Percentiles rank a stretch among this genome's conserved stretches.
phyloP scores from a whole-genome alignment of 2,329 filamentous ascomycete species.

The Diaporthe nobilis region DNA sequence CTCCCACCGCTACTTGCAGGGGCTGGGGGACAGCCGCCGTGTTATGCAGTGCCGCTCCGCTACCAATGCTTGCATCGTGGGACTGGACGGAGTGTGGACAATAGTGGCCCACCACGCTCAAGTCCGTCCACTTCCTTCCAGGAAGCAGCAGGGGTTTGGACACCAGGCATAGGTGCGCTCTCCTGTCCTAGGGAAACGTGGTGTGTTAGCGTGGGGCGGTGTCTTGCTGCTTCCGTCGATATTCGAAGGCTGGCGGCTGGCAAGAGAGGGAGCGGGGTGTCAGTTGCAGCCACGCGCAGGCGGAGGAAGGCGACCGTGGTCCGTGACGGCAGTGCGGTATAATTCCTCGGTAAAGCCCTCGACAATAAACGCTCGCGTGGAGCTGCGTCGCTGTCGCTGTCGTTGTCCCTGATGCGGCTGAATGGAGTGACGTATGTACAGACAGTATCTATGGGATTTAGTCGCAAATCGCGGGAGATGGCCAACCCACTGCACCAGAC shows the following conservation, averaged over 20 bases:
- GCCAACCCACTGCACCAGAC: slow-evolving; percentile 15
- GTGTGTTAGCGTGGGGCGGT: not conserved
- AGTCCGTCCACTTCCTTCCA: slow-evolving; percentile 1
- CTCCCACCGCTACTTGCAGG: slow-evolving; percentile 29
- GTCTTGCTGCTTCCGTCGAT: slow-evolving; percentile 12
- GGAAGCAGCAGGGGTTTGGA: not conserved
- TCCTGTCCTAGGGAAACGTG: not conserved
- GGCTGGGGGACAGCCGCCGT: slow-evolving; percentile 4
- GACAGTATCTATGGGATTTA: slow-evolving; percentile 5
- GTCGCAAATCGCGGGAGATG: slow-evolving; percentile 37
- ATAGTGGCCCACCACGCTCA: slow-evolving; percentile 16
- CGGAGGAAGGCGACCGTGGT: not conserved
- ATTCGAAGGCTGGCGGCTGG: slow-evolving; percentile 4
- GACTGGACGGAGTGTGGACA: not conserved
- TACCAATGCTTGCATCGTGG: slow-evolving; percentile 18
- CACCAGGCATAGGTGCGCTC: not conserved
- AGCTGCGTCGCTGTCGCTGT: slow-evolving; percentile 1
- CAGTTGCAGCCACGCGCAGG: not conserved
- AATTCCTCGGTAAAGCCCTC: slow-evolving; percentile 6
- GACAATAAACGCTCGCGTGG: slow-evolving; percentile 4
- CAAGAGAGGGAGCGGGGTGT: not conserved
- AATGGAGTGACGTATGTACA: slow-evolving; percentile 36
- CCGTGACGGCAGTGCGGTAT: slow-evolving; percentile 9
- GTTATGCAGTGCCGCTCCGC: slow-evolving; percentile 14
- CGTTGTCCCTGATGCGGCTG: slow-evolving; percentile 25